Evolutionary conservation across 352 stramenopile genomes (phyloP), one percentile per base, ranked within the genome.

Genomic region (Phytophthora aleatoria): DNA sequence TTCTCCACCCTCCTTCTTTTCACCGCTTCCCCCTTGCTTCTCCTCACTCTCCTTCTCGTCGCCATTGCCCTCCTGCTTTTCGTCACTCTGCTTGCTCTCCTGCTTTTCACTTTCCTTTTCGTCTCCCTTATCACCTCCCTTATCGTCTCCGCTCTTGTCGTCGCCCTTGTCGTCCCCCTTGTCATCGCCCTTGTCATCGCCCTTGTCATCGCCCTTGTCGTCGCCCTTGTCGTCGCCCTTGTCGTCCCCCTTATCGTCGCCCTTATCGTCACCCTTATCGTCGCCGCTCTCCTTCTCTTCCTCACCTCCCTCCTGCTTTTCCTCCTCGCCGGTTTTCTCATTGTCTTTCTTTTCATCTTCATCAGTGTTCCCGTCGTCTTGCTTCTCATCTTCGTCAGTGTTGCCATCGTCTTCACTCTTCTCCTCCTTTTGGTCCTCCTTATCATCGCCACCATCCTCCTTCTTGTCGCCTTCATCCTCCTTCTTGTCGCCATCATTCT

Each of bases 341-440:
- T 45, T 41, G 3, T 58, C 31, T 8, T 64, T 16, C 5, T 57
- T 45, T 20, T 45, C 50, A 16, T 64, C 49, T 8, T 51, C 30
- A 3, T 64, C 41, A 30, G 36, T 45, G 6, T 56, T 50, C 2
- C 28, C 50, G 11, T 66, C 48, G 9, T 61, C 44, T 8, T 67
- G 15, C 12, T 61, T 47, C n/a, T 50, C 28, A 3, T 51, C n/a
- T 26, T 58, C 13, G 6, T 58, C 39, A 36, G 43, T 38, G 24
- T 64, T 51, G 28, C 27, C 57, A 5, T 53, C 20, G 7, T 55
- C 47, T 15, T 55, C 28, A 2, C 33, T 47, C 38, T 53, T 52
- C 13, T 42, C 35, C 5, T 58, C 38, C 13, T 50, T 42, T 2
- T 47, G 8, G 7, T 50, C 30, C 35, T 54, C 8, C 15, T 66